Conservation (phyloP, 2,329 filamentous ascomycete genomes). For the Fusarium irregulare region DNA sequence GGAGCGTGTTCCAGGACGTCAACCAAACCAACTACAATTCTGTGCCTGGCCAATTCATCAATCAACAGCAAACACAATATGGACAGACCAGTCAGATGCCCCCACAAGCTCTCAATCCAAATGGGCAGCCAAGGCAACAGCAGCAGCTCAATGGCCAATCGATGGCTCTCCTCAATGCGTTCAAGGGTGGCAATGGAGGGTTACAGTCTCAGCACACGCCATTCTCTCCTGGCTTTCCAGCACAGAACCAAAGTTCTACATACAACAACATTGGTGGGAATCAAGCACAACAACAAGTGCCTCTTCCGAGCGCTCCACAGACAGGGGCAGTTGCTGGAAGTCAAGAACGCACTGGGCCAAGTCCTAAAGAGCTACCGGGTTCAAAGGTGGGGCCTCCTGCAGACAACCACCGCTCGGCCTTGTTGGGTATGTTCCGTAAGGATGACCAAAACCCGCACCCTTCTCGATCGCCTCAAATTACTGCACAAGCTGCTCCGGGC, state of each 20-base stretch:
- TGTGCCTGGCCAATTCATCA: constrained; percentile 21
- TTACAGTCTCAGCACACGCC: constrained; percentile 41
- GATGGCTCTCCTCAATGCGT: constrained; percentile 58
- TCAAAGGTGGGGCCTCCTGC: constrained; percentile 40
- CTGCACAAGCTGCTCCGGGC: constrained; percentile 24
- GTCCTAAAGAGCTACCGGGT: constrained; percentile 46
- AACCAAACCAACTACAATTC: constrained; percentile 23
- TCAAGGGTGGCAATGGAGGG: constrained; percentile 50
- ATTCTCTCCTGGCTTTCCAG: constrained; percentile 9
- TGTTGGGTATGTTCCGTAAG: constrained; percentile 67
- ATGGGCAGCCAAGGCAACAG: constrained; percentile 34
- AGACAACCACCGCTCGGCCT: constrained; percentile 58
- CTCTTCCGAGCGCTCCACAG: constrained; percentile 22
- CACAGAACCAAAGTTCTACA: constrained; percentile 23
- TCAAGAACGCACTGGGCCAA: constrained; percentile 37
- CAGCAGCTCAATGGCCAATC: constrained; percentile 56
- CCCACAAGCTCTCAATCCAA: constrained; percentile 20
- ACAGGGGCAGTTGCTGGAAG: background rate
- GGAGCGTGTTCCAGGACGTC: constrained; percentile 47
- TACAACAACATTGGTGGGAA: constrained; percentile 25
- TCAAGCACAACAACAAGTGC: constrained; percentile 14
- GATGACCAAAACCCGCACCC: constrained; percentile 26
- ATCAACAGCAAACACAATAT: constrained; percentile 45
- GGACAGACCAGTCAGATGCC: constrained; percentile 33
- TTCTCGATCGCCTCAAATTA: constrained; percentile 13